Percentiles rank a stretch among this genome's conserved stretches.
phyloP scores from a whole-genome alignment of 2,329 filamentous ascomycete species.

The Pseudonectria buxi region DNA sequence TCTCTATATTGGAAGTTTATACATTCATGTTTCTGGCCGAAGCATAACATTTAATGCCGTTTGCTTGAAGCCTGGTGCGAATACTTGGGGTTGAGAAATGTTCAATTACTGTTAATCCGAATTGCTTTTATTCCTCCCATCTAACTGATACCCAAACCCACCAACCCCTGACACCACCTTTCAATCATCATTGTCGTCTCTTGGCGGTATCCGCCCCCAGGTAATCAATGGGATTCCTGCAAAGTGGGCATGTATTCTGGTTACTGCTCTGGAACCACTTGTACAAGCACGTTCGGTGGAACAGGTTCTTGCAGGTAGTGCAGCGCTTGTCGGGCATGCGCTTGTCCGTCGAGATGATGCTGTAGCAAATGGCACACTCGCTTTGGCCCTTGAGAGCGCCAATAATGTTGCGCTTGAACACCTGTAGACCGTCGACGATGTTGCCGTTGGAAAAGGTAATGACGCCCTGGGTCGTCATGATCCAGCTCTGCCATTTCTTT shows the following conservation, averaged over 20 bases:
- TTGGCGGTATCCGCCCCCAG: conserved; percentile 34
- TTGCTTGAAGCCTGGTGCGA: too few relatives aligned
- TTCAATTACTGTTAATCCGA: background rate
- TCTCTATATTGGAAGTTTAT: too few relatives aligned
- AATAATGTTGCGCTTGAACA: conserved; percentile 81
- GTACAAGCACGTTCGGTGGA: conserved; percentile 84
- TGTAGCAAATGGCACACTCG: conserved; percentile 97
- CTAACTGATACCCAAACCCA: background rate
- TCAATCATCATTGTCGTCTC: conserved; percentile 24
- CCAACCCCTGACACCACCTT: background rate
- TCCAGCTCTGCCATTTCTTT: conserved; percentile 87
- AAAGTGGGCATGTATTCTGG: conserved; percentile 85
- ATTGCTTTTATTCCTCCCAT: conserved; percentile 7
- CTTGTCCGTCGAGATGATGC: conserved; percentile 81
- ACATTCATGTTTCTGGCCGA: too few relatives aligned
- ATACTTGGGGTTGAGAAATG: too few relatives aligned
- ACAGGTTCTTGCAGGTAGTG: conserved; percentile 86
- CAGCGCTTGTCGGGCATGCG: conserved; percentile 89
- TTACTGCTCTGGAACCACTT: conserved; percentile 97
- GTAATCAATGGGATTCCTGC: conserved; percentile 77
- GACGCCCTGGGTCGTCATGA: conserved; percentile 80
- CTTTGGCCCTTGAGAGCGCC: conserved; percentile 86
- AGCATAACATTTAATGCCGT: too few relatives aligned
- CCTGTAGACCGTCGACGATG: conserved; percentile 77
- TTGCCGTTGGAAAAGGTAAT: conserved; percentile 90